Conservation (phyloP, 1,284 basidiomycete species). For the Heterobasidion irregulare region DNA sequence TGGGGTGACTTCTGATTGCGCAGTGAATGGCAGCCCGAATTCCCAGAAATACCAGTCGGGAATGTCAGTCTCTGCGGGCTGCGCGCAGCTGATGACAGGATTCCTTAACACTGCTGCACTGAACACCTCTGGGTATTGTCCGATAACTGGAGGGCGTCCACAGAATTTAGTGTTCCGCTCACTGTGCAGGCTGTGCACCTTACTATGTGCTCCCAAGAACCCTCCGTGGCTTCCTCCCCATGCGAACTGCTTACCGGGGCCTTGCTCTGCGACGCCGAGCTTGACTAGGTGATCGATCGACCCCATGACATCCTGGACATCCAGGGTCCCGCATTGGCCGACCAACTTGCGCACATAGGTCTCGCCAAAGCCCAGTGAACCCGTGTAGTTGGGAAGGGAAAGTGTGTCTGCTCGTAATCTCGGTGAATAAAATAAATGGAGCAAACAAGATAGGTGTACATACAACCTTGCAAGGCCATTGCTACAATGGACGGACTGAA, state of each 20-base stretch:
- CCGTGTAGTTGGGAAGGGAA: slow-evolving; percentile 62
- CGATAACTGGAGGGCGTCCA: slow-evolving; percentile 39
- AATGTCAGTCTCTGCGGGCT: slow-evolving; percentile 54
- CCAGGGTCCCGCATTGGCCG: slow-evolving; percentile 56
- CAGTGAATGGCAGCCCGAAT: slow-evolving; percentile 33
- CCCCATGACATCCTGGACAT: slow-evolving; percentile 58
- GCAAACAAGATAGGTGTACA: slow-evolving; percentile 13
- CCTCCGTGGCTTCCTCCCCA: slow-evolving; percentile 71
- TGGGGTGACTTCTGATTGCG: slow-evolving; percentile 30
- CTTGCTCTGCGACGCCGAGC: slow-evolving; percentile 36
- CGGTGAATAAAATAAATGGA: not conserved
- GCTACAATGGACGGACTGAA: slow-evolving; percentile 37
- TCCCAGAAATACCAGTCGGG: slow-evolving; percentile 67
- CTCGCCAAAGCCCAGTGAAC: slow-evolving; percentile 52
- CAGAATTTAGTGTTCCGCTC: not conserved
- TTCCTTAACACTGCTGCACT: slow-evolving; percentile 58
- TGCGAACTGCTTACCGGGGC: slow-evolving; percentile 43
- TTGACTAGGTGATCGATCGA: slow-evolving; percentile 42
- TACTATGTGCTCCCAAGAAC: slow-evolving; percentile 55
- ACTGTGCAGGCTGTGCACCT: slow-evolving; percentile 16
- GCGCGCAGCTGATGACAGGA: slow-evolving; percentile 57
- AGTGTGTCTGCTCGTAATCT: slow-evolving; percentile 38
- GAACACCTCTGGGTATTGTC: slow-evolving; percentile 52
- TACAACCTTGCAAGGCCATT: slow-evolving; percentile 55
- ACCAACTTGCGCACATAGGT: slow-evolving; percentile 33